Evolutionary conservation across 2,329 filamentous ascomycete species (phyloP).

Genomic region (Graphium sp.): DNA sequence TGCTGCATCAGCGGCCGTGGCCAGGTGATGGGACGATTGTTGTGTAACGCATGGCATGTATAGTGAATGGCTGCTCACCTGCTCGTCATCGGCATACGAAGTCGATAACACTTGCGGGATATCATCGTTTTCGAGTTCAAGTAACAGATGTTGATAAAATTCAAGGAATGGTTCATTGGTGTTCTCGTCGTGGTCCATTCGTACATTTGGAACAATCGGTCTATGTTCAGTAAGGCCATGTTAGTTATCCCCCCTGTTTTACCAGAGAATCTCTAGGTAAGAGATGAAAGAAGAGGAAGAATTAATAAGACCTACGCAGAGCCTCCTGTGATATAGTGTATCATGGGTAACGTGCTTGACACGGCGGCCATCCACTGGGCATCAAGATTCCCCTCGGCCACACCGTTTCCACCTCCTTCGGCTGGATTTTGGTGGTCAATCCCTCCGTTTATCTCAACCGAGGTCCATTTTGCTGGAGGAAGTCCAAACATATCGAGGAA

Average conservation of each 20-base stretch:
- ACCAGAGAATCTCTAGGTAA: not conserved
- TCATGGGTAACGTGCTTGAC: constrained; percentile 9
- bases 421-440: constrained; percentile 18
- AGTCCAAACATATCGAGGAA: constrained; percentile 19
- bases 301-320: constrained; percentile 3
- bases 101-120: constrained; percentile 45
- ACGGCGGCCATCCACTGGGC: constrained; percentile 6
- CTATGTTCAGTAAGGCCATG: constrained; percentile 13
- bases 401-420: constrained; percentile 8
- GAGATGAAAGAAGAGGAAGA: not conserved
- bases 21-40: not conserved
- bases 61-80: constrained; percentile 10
- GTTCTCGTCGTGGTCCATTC: constrained; percentile 16
- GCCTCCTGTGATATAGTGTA: constrained; percentile 11
- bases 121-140: constrained; percentile 23
- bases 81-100: constrained; percentile 54
- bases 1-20: not conserved
- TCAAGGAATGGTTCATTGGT: constrained; percentile 52
- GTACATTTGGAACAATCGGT: constrained; percentile 14
- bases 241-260: constrained; percentile 7
- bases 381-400: constrained; percentile 12
- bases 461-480: constrained; percentile 23
- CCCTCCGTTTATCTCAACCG: constrained; percentile 19
- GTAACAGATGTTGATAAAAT: constrained; percentile 42
- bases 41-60: not conserved